Conservation (phyloP, 2,329 filamentous ascomycete species). For the Microcera coccophila region DNA sequence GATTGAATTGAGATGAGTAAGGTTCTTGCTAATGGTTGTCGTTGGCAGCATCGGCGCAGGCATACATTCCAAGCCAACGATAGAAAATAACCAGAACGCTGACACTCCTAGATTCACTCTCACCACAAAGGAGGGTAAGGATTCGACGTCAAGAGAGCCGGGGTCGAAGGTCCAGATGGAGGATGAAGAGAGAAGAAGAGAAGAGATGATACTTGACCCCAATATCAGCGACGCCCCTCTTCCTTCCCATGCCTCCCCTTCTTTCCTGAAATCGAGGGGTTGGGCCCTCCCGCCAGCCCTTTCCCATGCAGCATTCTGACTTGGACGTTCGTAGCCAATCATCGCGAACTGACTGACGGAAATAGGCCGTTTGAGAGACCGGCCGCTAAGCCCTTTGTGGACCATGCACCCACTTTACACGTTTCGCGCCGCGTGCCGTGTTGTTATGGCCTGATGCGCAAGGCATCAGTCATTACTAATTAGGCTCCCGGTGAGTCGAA, state of each 20-base stretch:
- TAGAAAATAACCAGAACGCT: too few relatives aligned
- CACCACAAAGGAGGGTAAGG: too few relatives aligned
- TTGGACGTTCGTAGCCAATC: slow-evolving; percentile 17
- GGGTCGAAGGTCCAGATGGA: not conserved
- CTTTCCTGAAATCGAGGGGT: slow-evolving; percentile 22
- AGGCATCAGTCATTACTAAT: slow-evolving; percentile 25
- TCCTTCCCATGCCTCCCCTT: slow-evolving; percentile 4
- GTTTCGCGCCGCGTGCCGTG: slow-evolving; percentile 20
- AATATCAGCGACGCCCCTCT: not conserved
- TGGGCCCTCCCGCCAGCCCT: slow-evolving; percentile 11
- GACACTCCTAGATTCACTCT: too few relatives aligned
- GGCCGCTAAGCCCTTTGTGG: slow-evolving; percentile 15
- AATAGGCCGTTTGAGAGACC: slow-evolving; percentile 20
- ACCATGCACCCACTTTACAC: slow-evolving; percentile 21
- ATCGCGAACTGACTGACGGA: slow-evolving; percentile 18
- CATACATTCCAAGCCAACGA: too few relatives aligned
- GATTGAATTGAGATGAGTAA: not conserved
- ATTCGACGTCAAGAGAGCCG: not conserved
- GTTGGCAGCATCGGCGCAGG: too few relatives aligned
- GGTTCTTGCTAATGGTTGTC: not conserved
- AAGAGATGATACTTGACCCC: slow-evolving; percentile 7
- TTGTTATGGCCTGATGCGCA: slow-evolving; percentile 22
- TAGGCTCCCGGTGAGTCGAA: not conserved
- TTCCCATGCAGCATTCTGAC: too few relatives aligned
- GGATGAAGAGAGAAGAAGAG: slow-evolving; percentile 5